Evolutionary conservation across 345 rosid species (phyloP).

Genomic region (Aurinia saxatilis): DNA sequence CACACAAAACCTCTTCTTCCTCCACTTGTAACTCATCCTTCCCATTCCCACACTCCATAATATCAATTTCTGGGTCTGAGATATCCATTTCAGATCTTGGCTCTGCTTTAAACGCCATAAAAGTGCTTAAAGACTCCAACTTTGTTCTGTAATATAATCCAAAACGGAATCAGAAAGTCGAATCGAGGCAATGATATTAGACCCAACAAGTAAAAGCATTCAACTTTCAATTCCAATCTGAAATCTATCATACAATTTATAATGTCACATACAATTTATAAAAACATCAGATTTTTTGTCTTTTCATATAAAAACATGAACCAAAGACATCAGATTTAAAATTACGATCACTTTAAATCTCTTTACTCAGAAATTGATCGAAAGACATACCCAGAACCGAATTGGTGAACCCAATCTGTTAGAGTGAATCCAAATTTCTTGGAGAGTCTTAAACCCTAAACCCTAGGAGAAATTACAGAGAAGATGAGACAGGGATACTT

Average conservation of each 20-base stretch:
- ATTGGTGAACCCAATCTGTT: not conserved
- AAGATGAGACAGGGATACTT: slow-evolving; percentile 10
- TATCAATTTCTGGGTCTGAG: slow-evolving; percentile 39
- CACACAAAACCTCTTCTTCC: slow-evolving; percentile 32
- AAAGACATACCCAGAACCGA: not conserved
- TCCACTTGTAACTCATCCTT: slow-evolving; percentile 8
- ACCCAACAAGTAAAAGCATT: not conserved
- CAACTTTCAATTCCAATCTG: not conserved
- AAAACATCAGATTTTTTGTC: no score
- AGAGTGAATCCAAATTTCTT: slow-evolving; percentile 7
- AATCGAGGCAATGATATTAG: not conserved
- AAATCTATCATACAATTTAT: no score
- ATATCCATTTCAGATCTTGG: slow-evolving; percentile 23
- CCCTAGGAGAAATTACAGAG: slow-evolving; percentile 7
- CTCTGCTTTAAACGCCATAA: slow-evolving; percentile 29
- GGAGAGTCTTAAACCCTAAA: slow-evolving; percentile 27
- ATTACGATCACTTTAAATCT: no score
- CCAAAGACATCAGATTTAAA: no score
- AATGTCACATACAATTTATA: no score
- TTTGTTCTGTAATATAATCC: not conserved
- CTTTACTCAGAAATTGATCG: no score
- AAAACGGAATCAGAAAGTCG: not conserved
- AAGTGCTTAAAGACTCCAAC: not conserved
- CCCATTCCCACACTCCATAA: slow-evolving; percentile 29
- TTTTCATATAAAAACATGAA: no score